phyloP scores from a whole-genome alignment of 2,329 filamentous ascomycete species.

The Falciphora oryzae region DNA sequence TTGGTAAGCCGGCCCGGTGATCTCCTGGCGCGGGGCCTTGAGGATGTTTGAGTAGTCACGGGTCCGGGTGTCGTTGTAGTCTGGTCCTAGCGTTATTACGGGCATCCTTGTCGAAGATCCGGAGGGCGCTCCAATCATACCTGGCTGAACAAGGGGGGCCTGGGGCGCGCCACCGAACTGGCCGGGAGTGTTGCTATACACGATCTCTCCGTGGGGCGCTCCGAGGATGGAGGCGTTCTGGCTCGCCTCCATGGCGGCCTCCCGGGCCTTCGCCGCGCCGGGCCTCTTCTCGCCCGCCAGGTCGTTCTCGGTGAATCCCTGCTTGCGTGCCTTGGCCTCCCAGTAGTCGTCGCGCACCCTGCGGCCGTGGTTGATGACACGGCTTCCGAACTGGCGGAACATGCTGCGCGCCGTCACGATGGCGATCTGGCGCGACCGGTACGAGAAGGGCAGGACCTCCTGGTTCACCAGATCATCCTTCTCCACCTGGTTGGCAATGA shows the following conservation, averaged over 20 bases:
- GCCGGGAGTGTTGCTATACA: constrained; percentile 70
- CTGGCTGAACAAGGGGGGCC: constrained; percentile 64
- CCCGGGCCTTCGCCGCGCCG: constrained; percentile 80
- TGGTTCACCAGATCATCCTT: constrained; percentile 95
- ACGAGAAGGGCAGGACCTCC: constrained; percentile 94
- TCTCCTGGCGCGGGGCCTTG: constrained; percentile 81
- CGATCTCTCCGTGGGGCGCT: constrained; percentile 75
- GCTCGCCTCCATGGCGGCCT: constrained; percentile 66
- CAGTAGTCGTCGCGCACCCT: constrained; percentile 97
- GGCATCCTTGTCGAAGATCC: constrained; percentile 68
- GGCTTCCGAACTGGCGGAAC: constrained; percentile 96
- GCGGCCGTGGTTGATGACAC: constrained; percentile 83
- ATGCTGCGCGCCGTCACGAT: constrained; percentile 97
- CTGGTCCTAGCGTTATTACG: constrained; percentile 76
- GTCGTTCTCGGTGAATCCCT: constrained; percentile 97
- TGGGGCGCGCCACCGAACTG: constrained; percentile 63
- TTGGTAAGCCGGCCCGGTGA: constrained; percentile 80
- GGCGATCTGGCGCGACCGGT: constrained; percentile 95
- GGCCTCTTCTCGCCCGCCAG: constrained; percentile 93
- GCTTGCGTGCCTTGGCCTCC: constrained; percentile 94
- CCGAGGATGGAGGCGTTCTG: constrained; percentile 56
- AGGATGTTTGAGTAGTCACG: constrained; percentile 76
- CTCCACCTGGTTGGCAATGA: constrained; percentile 91
- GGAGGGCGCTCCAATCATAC: constrained; percentile 59
- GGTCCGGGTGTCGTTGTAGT: constrained; percentile 69